Evolutionary conservation across 768 basidiomycete species (phyloP), one percentile per base, ranked within the genome.

Genomic region (Mycena kentingensis): DNA sequence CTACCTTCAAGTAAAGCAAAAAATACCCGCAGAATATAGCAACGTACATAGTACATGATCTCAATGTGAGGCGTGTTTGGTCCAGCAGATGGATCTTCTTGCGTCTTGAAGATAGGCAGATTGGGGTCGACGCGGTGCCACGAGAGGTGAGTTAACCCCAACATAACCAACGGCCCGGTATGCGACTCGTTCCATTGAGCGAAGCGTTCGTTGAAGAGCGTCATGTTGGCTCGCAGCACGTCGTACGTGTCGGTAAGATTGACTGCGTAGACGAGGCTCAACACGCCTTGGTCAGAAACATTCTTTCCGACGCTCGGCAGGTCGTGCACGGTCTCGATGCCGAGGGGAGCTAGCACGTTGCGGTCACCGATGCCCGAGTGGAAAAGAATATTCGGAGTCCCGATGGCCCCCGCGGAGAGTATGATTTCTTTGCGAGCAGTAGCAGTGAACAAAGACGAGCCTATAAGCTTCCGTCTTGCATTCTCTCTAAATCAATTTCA

Each of bases 361-460:
- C 28, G 44, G 22, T 67, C 61, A 5, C 70, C 69, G 22, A 72
- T 65, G 8, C 70, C 70, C 3, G 70, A 71, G 27, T 62, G 54
- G 41, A 69, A 38, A 1, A 71, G 39, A 7, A 71, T 63, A 15
- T 60, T 57, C 11, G 70, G 65, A 1, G 68, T 70, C 10, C 65
- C 67, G 42, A 70, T 55, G 5, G 68, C 52, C 4, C 72, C 72
- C 2, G 66, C 67, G 7, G 69, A 70, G 11, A 72, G 50, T 16
- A 72, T 65, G 38, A 73, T 50, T 35, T 73, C 71, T 35, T 66
- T 70, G 3, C 26, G 34, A 1, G 71, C 70, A 2, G 41, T 49
- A 16, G 65, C 52, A 13, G 37, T 15, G 37, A 50, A 58, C n/a
- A n/a, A n/a, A n/a, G n/a, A n/a, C n/a, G n/a, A n/a, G n/a, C n/a